These are phyloP conservation scores for Fomes fomentarius DNA, from an alignment of 1,284 basidiomycete genomes.

Conservation along the genomic window DNA sequence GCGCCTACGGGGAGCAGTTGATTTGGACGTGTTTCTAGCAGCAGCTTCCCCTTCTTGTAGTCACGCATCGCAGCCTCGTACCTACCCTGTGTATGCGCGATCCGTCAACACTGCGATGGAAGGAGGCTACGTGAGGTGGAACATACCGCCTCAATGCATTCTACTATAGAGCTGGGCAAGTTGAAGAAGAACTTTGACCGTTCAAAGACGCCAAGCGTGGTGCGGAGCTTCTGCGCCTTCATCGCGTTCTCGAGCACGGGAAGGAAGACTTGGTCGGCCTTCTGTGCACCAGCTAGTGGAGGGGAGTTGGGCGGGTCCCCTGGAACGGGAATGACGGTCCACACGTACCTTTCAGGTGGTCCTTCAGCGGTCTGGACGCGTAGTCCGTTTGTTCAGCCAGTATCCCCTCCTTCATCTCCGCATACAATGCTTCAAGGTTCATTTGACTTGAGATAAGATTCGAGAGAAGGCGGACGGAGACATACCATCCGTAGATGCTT, in stretches of 20 bases:
- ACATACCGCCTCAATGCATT: slow-evolving; percentile 85
- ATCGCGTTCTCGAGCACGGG: slow-evolving; percentile 96
- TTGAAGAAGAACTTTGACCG: slow-evolving; percentile 99
- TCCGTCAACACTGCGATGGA: background rate
- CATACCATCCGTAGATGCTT: slow-evolving; percentile 92
- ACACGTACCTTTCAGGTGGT: slow-evolving; percentile 80
- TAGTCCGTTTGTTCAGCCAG: slow-evolving; percentile 80
- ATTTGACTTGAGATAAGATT: background rate
- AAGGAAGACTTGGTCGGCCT: slow-evolving; percentile 95
- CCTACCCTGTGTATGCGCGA: slow-evolving; percentile 68
- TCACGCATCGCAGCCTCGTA: slow-evolving; percentile 95
- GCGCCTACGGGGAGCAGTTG: slow-evolving; percentile 74
- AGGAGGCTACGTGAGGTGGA: background rate
- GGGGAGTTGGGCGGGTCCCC: background rate
- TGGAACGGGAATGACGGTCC: background rate
- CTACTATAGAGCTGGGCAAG: slow-evolving; percentile 89
- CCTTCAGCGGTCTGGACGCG: slow-evolving; percentile 81
- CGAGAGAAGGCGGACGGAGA: background rate
- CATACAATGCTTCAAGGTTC: slow-evolving; percentile 88
- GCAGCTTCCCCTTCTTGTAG: slow-evolving; percentile 96
- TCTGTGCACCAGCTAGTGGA: slow-evolving; percentile 73
- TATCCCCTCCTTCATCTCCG: slow-evolving; percentile 92
- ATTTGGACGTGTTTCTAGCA: slow-evolving; percentile 86
- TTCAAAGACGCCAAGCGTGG: slow-evolving; percentile 94
- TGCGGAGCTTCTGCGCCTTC: slow-evolving; percentile 92